Evolutionary conservation across 108 stramenopile genomes (phyloP).

Genomic region (Stephanodiscus minutulus): DNA sequence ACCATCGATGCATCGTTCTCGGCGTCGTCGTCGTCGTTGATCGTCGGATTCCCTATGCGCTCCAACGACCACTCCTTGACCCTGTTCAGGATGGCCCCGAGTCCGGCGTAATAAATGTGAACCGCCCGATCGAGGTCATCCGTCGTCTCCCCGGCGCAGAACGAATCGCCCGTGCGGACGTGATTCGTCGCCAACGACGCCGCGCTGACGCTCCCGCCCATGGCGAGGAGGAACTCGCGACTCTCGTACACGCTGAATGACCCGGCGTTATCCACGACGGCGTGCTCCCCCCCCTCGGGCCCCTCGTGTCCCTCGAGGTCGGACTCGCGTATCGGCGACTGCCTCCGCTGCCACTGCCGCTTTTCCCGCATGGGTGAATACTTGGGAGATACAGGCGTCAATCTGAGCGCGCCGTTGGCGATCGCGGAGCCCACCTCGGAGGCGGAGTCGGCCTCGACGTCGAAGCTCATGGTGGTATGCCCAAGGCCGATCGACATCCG

Average conservation of each 20-base stretch:
- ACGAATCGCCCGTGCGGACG: conserved; percentile 44
- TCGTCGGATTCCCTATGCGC: neutral
- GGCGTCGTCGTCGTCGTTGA: neutral
- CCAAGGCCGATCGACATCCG: conserved; percentile 12
- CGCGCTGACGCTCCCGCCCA: conserved; percentile 43
- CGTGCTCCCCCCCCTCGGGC: conserved; percentile 8
- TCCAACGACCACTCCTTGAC: conserved; percentile 34
- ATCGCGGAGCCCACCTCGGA: neutral
- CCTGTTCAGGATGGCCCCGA: conserved; percentile 38
- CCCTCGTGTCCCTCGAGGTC: neutral
- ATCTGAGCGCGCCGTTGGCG: neutral
- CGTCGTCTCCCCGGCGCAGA: conserved; percentile 5
- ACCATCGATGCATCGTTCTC: neutral
- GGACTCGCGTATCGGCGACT: conserved; percentile 2
- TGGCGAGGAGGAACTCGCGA: conserved; percentile 39
- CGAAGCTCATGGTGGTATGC: conserved; percentile 46
- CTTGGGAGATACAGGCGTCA: neutral
- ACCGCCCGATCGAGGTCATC: conserved; percentile 31
- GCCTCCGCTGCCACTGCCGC: neutral
- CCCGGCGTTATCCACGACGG: conserved; percentile 22
- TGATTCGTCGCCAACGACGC: conserved; percentile 37
- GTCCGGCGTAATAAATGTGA: conserved; percentile 45
- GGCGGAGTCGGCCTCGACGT: conserved; percentile 27
- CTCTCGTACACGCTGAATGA: conserved; percentile 41
- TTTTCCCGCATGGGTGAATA: neutral